A percentile compares a stretch with the other conserved stretches of the same genome.
Evolutionary conservation across 1,284 basidiomycete species (phyloP).

Genomic region (Gymnopus androsaceus): DNA sequence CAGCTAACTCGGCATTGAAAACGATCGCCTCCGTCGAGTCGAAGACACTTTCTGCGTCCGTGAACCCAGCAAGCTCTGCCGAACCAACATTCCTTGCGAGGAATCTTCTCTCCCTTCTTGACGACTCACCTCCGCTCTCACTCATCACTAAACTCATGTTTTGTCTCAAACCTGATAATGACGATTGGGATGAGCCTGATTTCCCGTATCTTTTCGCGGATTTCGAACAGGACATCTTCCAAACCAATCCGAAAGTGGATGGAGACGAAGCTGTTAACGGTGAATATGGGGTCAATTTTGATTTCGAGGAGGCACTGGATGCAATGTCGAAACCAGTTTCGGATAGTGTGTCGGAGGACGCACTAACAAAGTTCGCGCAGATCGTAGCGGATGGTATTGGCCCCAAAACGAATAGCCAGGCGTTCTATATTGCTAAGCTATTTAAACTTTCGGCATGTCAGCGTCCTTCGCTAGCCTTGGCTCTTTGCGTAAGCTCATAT

Average conservation of each 20-base stretch:
- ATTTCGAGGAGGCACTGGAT: conserved; percentile 54
- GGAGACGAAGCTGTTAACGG: background rate
- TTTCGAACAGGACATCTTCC: conserved; percentile 31
- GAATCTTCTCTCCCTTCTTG: conserved; percentile 59
- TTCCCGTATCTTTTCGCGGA: conserved; percentile 71
- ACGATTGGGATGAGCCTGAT: conserved; percentile 73
- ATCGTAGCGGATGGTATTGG: conserved; percentile 53
- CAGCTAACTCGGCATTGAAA: conserved; percentile 20
- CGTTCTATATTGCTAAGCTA: conserved; percentile 60
- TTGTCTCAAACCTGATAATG: conserved; percentile 70
- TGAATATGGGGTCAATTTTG: conserved; percentile 29
- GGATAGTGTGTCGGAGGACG: conserved; percentile 50
- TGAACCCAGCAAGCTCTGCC: conserved; percentile 61
- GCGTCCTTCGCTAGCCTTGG: conserved; percentile 53
- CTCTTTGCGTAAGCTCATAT: conserved; percentile 37
- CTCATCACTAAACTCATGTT: conserved; percentile 71
- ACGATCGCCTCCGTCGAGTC: conserved; percentile 39
- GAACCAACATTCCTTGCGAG: conserved; percentile 65
- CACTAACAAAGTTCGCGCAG: conserved; percentile 52
- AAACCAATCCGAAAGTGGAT: conserved; percentile 31
- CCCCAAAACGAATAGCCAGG: conserved; percentile 54
- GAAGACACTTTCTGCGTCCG: conserved; percentile 41
- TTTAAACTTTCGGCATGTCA: conserved; percentile 66
- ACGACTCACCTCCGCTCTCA: conserved; percentile 58
- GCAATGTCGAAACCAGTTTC: conserved; percentile 55